These are phyloP conservation scores for Mycothermus thermophilus DNA, from an alignment of 495 filamentous ascomycete genomes.

Conservation along the genomic window DNA sequence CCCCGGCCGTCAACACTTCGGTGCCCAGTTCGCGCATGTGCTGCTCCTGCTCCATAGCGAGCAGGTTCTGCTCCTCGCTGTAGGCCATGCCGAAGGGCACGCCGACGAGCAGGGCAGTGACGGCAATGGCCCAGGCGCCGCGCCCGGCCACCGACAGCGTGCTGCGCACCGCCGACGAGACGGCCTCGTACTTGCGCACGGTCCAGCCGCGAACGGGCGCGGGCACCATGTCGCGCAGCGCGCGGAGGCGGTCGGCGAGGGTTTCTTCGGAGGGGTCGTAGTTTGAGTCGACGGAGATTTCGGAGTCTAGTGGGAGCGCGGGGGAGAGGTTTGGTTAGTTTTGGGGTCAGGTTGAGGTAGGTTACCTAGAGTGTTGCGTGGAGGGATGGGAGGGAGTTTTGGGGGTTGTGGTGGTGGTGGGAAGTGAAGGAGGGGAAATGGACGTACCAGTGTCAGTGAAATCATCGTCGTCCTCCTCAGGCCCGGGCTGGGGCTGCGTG, in stretches of 20 bases:
- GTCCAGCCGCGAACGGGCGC: conserved; percentile 64
- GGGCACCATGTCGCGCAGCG: conserved; percentile 85
- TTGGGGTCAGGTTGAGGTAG: background rate
- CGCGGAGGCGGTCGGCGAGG: conserved; percentile 64
- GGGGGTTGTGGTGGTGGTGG: background rate
- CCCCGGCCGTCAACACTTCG: conserved; percentile 28
- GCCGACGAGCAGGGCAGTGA: conserved; percentile 73
- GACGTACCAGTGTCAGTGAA: conserved; percentile 75
- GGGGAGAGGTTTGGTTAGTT: too few species aligned
- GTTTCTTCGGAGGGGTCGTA: conserved; percentile 43
- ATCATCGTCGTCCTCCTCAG: conserved; percentile 69
- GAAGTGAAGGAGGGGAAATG: background rate
- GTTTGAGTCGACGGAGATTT: conserved; percentile 46
- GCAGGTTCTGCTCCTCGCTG: conserved; percentile 86
- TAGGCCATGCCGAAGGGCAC: conserved; percentile 88
- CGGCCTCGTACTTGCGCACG: conserved; percentile 40
- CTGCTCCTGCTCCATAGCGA: conserved; percentile 95
- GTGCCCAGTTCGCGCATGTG: conserved; percentile 67
- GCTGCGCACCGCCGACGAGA: conserved; percentile 41
- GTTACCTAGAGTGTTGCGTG: background rate
- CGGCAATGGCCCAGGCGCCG: conserved; percentile 74
- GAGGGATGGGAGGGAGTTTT: background rate
- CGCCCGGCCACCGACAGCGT: conserved; percentile 61
- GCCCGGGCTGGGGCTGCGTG: conserved; percentile 53
- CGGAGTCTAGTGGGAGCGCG: conserved; percentile 41